Base-by-base conservation (phyloP, 2,329 filamentous ascomycete genomes). In the Alternaria sp. region DNA sequence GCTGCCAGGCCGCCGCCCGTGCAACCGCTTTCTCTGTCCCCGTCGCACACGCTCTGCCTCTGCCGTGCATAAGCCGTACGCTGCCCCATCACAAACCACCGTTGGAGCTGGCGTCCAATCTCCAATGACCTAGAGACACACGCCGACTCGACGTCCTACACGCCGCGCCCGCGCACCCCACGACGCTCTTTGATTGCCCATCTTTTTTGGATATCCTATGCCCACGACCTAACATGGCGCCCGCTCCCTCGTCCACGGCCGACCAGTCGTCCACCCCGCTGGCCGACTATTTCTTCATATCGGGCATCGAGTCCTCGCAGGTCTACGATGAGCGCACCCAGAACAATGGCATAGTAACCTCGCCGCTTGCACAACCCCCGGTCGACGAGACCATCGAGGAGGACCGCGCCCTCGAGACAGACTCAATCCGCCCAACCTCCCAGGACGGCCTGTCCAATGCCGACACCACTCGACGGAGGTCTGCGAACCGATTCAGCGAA, bases 201-300 rank as follows among this genome's bases (percentile, higher is more conserved):
- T 59, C 62, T 67, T 74, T 41, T 41, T 75, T 72, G 70, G 65
- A 68, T 68, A 67, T 71, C 63, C 53, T 61, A 75, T 75, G 71
- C 59, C 65, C 69, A 65, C 52, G 63, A 62, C 59, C 59, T 59
- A 66, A 57, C 66, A 79, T 79, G 77, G 73, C 77, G 58, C 76
- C 77, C 61, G 79, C 80, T 72, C 57, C 67, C 39, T 71, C 79
- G 57, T 69, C 77, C 46, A 71, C 79, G 57, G 68, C 78, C 54
- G 81, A 84, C 60, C 69, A 76, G 57, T 80, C 81, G 47, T 81
- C 82, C 61, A 81, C 81, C 55, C 87, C 87, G 56, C 84, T 89
- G 55, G 87, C 87, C 70, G 87, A 89, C 76, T 88, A 87, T 77
- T 89, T 89, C 77, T 89, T 88, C 83, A 89, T 89, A 61, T 81